Percentiles rank a stretch among this genome's conserved stretches.
phyloP scores from a whole-genome alignment of 2,329 filamentous ascomycete species.

The Fonsecaea monophora region DNA sequence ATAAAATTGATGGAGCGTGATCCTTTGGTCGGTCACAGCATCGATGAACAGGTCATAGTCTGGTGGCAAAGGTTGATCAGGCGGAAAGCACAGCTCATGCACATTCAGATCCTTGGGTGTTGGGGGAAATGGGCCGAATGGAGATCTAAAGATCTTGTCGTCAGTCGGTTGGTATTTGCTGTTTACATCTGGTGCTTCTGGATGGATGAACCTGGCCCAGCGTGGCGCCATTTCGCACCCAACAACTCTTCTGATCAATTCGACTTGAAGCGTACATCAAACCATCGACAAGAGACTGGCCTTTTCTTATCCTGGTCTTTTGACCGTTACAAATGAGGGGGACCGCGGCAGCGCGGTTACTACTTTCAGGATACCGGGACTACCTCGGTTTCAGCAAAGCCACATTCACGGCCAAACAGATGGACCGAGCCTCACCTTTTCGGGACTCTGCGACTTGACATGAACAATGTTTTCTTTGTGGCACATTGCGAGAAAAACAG shows the following conservation, averaged over 20 bases:
- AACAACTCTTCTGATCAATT: slow-evolving; percentile 3
- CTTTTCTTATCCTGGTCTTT: neutral
- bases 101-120: slow-evolving; percentile 1
- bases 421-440: neutral
- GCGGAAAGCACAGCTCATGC: neutral
- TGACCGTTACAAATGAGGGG: neutral
- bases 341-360: neutral
- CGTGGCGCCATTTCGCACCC: neutral
- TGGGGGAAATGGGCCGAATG: slow-evolving; percentile 1
- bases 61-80: neutral
- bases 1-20: slow-evolving; percentile 2
- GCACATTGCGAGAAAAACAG: neutral
- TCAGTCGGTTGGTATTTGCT: neutral
- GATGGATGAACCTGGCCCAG: slow-evolving; percentile 2
- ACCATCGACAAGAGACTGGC: neutral
- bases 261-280: neutral
- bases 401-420: neutral
- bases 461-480: neutral
- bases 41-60: slow-evolving; percentile 3
- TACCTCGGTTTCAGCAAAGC: neutral
- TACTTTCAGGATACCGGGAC: neutral
- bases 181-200: neutral
- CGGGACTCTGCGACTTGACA: neutral
- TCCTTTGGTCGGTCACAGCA: neutral
- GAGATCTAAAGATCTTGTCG: slow-evolving; percentile 4